Evolutionary conservation across 164 flowering plant genomes (phyloP), one percentile per base, ranked within the genome.

Genomic region (Saururus chinensis): DNA sequence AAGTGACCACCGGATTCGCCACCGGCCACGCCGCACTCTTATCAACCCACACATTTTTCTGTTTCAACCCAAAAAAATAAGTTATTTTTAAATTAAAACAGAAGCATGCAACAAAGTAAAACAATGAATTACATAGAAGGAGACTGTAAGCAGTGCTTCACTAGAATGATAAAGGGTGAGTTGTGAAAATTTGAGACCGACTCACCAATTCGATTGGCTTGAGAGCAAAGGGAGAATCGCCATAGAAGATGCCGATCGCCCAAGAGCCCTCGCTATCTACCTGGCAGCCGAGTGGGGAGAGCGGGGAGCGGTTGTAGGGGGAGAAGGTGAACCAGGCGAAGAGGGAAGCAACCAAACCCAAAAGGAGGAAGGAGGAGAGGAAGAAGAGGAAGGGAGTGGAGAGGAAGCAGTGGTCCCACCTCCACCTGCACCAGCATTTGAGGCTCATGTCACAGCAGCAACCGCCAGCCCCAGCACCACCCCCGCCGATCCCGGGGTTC

Each of bases 261-360:
- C 98, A 92, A 2, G 98, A 92, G 7, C 98, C 98, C 70, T 92
- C 96, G 64, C 63, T 73, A 66, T 92, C 98, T 19, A 75, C 84
- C 42, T 58, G 80, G 70, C 96, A 91, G 11, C 93, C 95, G 17
- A 76, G 35, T 8, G 78, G 61, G 8, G 80, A 24, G 35, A 64
- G 10, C 13, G 51, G 62, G 1, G 65, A 58, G 23, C 68, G 70
- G 0, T 24, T 68, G 59, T 59, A 71, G 0, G 81, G 78, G 22
- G 76, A 49, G 60, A 76, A 64, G 17, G 69, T 53, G 17, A 86
- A 63, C 81, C 86, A 80, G 1, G 70, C 76, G 41, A 72, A 86
- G 55, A 81, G 25, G 0, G 68, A n/a, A 16, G 79, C 83, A 22
- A 81, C 60, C 1, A 78, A 76, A 11, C 73, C 80, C 19, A 74